A percentile compares a stretch with the other conserved stretches of the same genome.
These are phyloP conservation scores for Monascus ruber DNA, from an alignment of 2,329 filamentous ascomycete species.

Conservation along the genomic window DNA sequence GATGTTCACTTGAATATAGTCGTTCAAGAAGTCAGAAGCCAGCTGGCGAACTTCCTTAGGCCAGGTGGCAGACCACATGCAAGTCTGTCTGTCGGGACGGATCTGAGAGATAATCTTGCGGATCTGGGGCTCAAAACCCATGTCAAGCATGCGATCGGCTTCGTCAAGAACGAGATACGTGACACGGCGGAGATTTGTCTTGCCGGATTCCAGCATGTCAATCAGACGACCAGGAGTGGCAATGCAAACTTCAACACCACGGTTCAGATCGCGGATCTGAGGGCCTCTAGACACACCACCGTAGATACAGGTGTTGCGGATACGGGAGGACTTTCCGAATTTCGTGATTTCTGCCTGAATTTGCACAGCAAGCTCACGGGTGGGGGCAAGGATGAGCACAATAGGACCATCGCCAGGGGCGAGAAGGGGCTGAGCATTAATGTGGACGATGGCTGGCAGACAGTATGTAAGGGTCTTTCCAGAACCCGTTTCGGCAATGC, in stretches of 20 bases:
- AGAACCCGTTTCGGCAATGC: slow-evolving; percentile 97
- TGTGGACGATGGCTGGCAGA: slow-evolving; percentile 95
- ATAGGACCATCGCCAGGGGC: slow-evolving; percentile 93
- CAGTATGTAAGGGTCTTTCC: slow-evolving; percentile 99
- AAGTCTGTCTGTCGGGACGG: slow-evolving; percentile 93
- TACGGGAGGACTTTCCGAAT: slow-evolving; percentile 94
- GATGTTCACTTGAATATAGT: slow-evolving; percentile 99
- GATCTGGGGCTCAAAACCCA: slow-evolving; percentile 99
- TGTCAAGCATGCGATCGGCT: slow-evolving; percentile 98
- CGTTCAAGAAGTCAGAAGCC: slow-evolving; percentile 77
- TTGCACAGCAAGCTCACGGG: slow-evolving; percentile 94
- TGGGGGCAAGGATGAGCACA: slow-evolving; percentile 88
- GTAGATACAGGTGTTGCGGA: slow-evolving; percentile 97
- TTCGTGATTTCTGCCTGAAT: slow-evolving; percentile 98
- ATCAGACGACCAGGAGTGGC: slow-evolving; percentile 95
- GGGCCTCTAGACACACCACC: slow-evolving; percentile 96
- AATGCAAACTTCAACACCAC: slow-evolving; percentile 97
- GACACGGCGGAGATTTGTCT: slow-evolving; percentile 94
- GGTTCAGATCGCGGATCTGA: slow-evolving; percentile 87
- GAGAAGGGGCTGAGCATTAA: slow-evolving; percentile 95
- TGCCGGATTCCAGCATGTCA: slow-evolving; percentile 95
- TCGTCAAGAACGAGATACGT: slow-evolving; percentile 98
- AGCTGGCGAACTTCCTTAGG: slow-evolving; percentile 95
- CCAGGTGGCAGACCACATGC: slow-evolving; percentile 99
- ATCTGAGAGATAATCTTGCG: slow-evolving; percentile 98